Conservation (phyloP, 805 yeast genomes). For the Trichomonascus vanleenenianus region DNA sequence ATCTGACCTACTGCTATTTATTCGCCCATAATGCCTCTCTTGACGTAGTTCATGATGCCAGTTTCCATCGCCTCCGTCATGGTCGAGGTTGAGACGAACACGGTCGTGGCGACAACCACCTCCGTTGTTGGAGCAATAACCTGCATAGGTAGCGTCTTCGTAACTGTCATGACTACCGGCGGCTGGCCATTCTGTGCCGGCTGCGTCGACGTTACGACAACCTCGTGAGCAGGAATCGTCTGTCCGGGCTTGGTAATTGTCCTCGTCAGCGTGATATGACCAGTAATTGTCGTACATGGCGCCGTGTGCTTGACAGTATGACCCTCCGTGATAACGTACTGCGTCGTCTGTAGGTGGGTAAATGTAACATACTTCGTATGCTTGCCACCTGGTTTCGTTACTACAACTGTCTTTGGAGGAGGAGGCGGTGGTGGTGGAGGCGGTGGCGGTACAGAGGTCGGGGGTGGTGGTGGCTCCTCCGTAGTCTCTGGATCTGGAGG, state of each 20-base stretch:
- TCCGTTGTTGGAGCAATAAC: neutral
- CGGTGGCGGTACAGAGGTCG: constrained; percentile 4
- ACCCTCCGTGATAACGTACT: neutral
- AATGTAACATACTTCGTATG: neutral
- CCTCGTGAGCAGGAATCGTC: neutral
- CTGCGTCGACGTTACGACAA: neutral
- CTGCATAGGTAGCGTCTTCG: neutral
- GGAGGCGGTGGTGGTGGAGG: constrained; percentile 1
- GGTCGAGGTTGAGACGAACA: too few species aligned
- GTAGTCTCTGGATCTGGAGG: constrained; percentile 3
- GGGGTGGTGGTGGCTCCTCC: constrained; percentile 5
- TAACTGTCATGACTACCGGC: neutral
- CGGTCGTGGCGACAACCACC: too few species aligned
- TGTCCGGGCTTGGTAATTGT: neutral
- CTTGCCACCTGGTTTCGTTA: constrained; percentile 1
- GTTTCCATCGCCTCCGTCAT: too few species aligned
- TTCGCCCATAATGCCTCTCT: too few species aligned
- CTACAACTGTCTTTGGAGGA: constrained; percentile 1
- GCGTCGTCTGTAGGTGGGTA: neutral
- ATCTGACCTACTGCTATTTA: too few species aligned
- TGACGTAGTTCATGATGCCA: too few species aligned
- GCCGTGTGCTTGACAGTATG: too few species aligned
- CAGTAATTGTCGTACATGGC: constrained; percentile 1
- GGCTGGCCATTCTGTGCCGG: neutral
- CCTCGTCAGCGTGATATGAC: neutral